A percentile compares a stretch with the other conserved stretches of the same genome.
These are phyloP conservation scores for Chloropicon primus DNA, from an alignment of 139 green algal genomes.

Conservation along the genomic window DNA sequence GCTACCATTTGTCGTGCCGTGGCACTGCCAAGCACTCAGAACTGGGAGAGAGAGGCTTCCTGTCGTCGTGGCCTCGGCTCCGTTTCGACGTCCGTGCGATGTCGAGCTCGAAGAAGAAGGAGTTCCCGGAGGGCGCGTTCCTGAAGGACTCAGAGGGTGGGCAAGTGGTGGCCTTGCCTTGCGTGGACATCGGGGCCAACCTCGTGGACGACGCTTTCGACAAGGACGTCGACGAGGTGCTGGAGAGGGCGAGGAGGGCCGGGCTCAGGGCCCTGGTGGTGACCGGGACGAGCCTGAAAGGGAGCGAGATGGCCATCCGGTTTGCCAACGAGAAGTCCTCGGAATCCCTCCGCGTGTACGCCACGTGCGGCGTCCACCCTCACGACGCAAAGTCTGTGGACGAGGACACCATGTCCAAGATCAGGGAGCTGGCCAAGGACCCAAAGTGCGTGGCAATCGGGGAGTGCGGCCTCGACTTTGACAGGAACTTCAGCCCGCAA, in stretches of 20 bases:
- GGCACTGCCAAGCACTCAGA: too few relatives aligned
- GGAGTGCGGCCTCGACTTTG: constrained; percentile 68
- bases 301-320: constrained; percentile 11
- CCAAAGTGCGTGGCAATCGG: constrained; percentile 37
- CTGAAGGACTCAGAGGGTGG: not conserved
- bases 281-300: constrained; percentile 36
- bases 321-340: constrained; percentile 15
- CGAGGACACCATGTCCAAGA: constrained; percentile 20
- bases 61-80: too few relatives aligned
- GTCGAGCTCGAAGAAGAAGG: not conserved
- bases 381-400: constrained; percentile 50
- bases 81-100: too few relatives aligned
- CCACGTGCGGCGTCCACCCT: constrained; percentile 59
- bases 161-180: not conserved
- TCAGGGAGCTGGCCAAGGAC: constrained; percentile 29
- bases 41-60: too few relatives aligned
- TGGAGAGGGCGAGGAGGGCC: constrained; percentile 24
- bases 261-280: constrained; percentile 35
- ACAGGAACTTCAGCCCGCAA: constrained; percentile 54
- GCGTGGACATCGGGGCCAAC: constrained; percentile 50
- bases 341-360: constrained; percentile 28
- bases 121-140: not conserved
- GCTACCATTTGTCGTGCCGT: too few relatives aligned
- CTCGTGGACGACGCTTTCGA: constrained; percentile 24
- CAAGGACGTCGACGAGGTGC: constrained; percentile 38